A percentile compares a stretch with the other conserved stretches of the same genome.
Evolutionary conservation across 2,329 filamentous ascomycete species (phyloP).

Genomic region (Ceratocystis smalleyi): DNA sequence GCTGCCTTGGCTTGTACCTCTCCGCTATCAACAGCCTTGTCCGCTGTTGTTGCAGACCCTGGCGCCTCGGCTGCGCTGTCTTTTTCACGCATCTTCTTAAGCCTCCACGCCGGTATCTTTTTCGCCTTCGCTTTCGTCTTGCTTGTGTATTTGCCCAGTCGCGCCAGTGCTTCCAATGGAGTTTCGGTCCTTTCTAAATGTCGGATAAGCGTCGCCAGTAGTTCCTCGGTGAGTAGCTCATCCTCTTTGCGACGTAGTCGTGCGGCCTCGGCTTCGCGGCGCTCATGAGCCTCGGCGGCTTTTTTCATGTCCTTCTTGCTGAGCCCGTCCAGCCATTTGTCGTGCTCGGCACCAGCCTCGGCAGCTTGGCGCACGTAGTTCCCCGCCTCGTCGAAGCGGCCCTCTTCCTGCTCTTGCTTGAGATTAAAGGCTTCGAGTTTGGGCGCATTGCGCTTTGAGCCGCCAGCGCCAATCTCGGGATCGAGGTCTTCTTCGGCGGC

Average conservation of each 20-base stretch:
- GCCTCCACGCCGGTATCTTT: constrained; percentile 50
- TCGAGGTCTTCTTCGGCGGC: constrained; percentile 64
- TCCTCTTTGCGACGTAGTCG: constrained; percentile 61
- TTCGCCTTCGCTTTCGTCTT: constrained; percentile 36
- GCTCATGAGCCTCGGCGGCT: constrained; percentile 75
- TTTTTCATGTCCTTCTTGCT: constrained; percentile 87
- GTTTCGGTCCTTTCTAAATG: constrained; percentile 70
- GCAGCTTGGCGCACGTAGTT: constrained; percentile 82
- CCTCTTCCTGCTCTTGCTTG: constrained; percentile 76
- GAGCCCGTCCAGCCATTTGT: constrained; percentile 81
- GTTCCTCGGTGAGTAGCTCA: constrained; percentile 53
- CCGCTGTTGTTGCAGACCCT: constrained; percentile 52
- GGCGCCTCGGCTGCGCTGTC: constrained; percentile 32
- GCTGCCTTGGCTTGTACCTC: constrained; percentile 54
- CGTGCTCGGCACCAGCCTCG: constrained; percentile 80
- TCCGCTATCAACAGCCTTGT: constrained; percentile 46
- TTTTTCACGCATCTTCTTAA: constrained; percentile 48
- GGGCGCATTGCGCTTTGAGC: constrained; percentile 82
- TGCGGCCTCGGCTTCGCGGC: constrained; percentile 61
- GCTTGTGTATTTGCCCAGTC: constrained; percentile 54
- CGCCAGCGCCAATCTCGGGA: constrained; percentile 77
- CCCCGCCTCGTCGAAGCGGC: constrained; percentile 74
- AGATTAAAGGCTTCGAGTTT: constrained; percentile 96
- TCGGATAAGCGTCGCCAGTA: constrained; percentile 57
- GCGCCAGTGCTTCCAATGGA: constrained; percentile 68